Evolutionary conservation across 148 eudicot genomes (phyloP).

Genomic region (Fagopyrum tataricum): DNA sequence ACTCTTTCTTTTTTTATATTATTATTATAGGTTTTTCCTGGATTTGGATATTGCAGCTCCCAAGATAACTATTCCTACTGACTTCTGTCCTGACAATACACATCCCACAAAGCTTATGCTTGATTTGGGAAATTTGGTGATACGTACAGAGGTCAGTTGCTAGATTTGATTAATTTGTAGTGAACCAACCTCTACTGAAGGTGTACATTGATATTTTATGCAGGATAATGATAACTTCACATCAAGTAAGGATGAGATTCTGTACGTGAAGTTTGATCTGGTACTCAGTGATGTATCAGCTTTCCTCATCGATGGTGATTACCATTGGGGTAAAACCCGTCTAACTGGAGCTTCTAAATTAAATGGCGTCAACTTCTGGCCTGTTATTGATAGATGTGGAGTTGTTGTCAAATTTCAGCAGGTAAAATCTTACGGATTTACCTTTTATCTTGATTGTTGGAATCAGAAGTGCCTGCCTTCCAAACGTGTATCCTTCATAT

Average conservation of each 20-base stretch:
- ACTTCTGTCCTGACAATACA: slow-evolving; percentile 63
- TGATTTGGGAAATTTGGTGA: slow-evolving; percentile 85
- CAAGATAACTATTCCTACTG: slow-evolving; percentile 88
- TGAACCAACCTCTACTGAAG: neutral
- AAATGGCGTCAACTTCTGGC: slow-evolving; percentile 48
- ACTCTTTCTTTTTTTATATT: neutral
- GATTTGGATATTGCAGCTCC: slow-evolving; percentile 99
- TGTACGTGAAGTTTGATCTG: slow-evolving; percentile 90
- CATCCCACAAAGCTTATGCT: slow-evolving; percentile 82
- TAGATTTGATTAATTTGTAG: neutral
- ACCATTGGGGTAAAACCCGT: slow-evolving; percentile 54
- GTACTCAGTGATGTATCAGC: slow-evolving; percentile 90
- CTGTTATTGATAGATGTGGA: slow-evolving; percentile 92
- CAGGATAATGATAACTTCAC: slow-evolving; percentile 61
- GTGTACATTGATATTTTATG: slow-evolving; percentile 13
- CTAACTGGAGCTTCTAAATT: slow-evolving; percentile 25
- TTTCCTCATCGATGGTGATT: slow-evolving; percentile 90
- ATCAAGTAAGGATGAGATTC: slow-evolving; percentile 41
- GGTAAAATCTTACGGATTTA: slow-evolving; percentile 30
- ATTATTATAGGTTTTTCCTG: slow-evolving; percentile 65
- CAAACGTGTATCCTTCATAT: neutral
- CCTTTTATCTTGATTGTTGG: neutral
- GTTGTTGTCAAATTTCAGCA: slow-evolving; percentile 85
- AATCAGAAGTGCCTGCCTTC: neutral
- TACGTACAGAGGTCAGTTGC: slow-evolving; percentile 61